These are phyloP conservation scores for Alternaria incomplexa DNA, from an alignment of 2,329 filamentous ascomycete genomes.

Conservation along the genomic window DNA sequence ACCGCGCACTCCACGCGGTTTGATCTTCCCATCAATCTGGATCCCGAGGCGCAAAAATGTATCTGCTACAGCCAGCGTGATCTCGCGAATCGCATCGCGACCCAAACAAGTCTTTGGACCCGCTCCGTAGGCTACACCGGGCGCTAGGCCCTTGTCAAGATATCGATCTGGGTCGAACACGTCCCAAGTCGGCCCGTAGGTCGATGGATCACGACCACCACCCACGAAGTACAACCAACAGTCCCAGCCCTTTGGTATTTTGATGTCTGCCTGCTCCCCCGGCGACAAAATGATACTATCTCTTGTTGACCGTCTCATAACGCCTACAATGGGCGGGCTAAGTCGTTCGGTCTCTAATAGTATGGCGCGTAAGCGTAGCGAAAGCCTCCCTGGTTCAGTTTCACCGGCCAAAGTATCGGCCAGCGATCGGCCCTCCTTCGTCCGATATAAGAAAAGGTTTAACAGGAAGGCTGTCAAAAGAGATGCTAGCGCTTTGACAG, in stretches of 20 bases:
- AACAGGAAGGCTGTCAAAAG: not conserved
- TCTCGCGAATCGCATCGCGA: not conserved
- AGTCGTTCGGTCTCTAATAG: not conserved
- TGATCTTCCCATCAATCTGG: not conserved
- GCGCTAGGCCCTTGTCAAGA: not conserved
- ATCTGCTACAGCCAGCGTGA: not conserved
- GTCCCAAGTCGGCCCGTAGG: not conserved
- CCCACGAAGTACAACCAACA: not conserved
- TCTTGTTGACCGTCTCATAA: not conserved
- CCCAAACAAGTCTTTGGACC: not conserved
- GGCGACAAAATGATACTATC: not conserved
- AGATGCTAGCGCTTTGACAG: not conserved
- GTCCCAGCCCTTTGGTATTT: not conserved
- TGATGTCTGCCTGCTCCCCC: not conserved
- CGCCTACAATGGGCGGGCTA: not conserved
- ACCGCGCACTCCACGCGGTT: not conserved
- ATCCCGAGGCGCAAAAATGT: not conserved
- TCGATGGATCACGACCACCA: not conserved
- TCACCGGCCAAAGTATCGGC: not conserved
- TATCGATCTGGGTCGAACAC: not conserved
- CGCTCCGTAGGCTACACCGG: not conserved
- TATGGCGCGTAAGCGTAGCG: not conserved
- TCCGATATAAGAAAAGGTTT: not conserved
- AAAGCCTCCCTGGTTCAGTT: not conserved
- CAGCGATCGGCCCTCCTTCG: not conserved